Conservation (phyloP, 192 early-diverging fungal species). For the Coemansia sp. region DNA sequence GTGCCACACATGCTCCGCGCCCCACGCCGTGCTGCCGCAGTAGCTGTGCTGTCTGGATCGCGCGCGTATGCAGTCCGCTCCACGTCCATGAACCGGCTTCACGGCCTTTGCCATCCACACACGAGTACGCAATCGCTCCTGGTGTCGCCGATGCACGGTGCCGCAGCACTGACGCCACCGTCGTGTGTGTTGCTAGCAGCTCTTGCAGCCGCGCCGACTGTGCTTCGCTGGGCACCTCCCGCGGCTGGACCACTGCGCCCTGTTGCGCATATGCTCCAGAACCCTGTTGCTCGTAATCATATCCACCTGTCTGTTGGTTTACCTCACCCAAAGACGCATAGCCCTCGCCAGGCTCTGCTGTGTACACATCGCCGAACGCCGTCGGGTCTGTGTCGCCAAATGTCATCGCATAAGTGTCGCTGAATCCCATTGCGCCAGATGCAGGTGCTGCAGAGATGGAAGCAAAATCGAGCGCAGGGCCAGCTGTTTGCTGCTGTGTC, state of each 20-base stretch:
- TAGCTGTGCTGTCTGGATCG: constrained; percentile 68
- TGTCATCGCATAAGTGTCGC: constrained; percentile 7
- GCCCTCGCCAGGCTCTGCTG: not conserved
- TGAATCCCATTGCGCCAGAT: not conserved
- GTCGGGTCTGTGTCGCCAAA: not conserved
- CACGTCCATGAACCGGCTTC: constrained; percentile 69
- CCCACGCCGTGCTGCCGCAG: constrained; percentile 65
- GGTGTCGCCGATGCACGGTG: constrained; percentile 63
- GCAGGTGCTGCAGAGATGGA: not conserved
- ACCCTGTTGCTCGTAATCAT: not conserved
- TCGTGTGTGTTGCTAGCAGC: constrained; percentile 58
- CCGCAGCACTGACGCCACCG: constrained; percentile 65
- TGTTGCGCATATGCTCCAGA: not conserved
- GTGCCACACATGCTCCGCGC: constrained; percentile 68
- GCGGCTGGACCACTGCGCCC: constrained; percentile 23
- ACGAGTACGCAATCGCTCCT: constrained; percentile 61
- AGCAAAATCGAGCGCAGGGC: not conserved
- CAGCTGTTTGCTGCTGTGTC: not conserved
- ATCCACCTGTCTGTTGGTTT: not conserved
- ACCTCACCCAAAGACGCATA: not conserved
- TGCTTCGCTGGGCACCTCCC: constrained; percentile 27
- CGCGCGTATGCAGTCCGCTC: constrained; percentile 67
- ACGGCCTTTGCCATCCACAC: constrained; percentile 73
- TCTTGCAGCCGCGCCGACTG: constrained; percentile 27
- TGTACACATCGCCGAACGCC: constrained; percentile 1